Base-by-base conservation (phyloP, 768 basidiomycete genomes). In the Russula ochroleuca region DNA sequence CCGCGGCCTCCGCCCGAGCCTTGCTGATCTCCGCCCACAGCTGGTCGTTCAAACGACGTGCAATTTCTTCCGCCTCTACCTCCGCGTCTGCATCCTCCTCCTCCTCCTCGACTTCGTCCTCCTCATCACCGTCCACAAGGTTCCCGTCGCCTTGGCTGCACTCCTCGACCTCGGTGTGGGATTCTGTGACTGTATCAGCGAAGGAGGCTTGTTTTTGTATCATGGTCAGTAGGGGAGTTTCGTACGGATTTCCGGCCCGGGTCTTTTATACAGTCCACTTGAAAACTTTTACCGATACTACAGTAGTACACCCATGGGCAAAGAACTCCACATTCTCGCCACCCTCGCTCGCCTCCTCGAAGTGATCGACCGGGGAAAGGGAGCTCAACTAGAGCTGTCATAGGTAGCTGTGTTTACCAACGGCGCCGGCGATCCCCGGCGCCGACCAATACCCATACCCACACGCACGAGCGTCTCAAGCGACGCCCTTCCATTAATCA, bases 391-490 rank as follows among this genome's bases (percentile, higher is more conserved):
- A 33, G 51, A 48, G 47, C 52, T 17, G 7, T 33, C 19, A 19
- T 6, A 2, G 2, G 5, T 8, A 17, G 5, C n/a, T 1, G 43
- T 21, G 3, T 45, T 53, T 40, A 66, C 59, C 0, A 49, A 41
- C 1, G 49, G 40, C n/a, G 63, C 53, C 3, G 63, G 50, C 14
- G 65, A 67, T 19, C 65, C 65, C 5, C 19, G 40, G 14, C 75
- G 68, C 38, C 73, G 75, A 23, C 94, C 94, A 68, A 97, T 82
- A 17, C 92, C 88, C 86, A 87, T 91, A 11, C 92, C 92, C 54
- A 91, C 90, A 37, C 90, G 85, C 9, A 95, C 92, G 28, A 94
- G 82, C 0, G 93, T 95, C 76, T 95, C 93, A 25, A 98, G 79
- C n/a, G 86, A 85, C 2, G 91, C 90, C 35, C 79, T 77, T n/a